Evolutionary conservation across 257 asterid species (phyloP).

Genomic region (Sherardia arvensis): DNA sequence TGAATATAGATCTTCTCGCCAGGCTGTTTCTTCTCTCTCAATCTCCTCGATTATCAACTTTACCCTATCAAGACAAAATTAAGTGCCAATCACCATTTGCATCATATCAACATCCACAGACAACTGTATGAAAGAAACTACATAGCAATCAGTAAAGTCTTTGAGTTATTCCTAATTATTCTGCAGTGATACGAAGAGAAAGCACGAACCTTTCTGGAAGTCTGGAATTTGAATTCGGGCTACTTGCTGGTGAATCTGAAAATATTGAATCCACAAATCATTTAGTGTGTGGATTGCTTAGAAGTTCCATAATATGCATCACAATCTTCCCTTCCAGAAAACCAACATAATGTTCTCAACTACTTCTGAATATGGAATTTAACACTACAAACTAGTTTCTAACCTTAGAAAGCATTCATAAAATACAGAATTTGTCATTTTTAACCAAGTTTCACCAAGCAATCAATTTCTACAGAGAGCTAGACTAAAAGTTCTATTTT

Average conservation of each 20-base stretch:
- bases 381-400: not conserved
- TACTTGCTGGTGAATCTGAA: conserved; percentile 58
- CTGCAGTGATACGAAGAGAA: not conserved
- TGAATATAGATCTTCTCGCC: conserved; percentile 89
- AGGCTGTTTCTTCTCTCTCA: conserved; percentile 90
- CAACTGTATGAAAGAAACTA: not conserved
- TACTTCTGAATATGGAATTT: not conserved
- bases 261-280: not conserved
- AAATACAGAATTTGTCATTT: not conserved
- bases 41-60: conserved; percentile 88
- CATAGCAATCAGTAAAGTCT: not conserved
- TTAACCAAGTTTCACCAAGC: not conserved
- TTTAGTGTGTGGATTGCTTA: not conserved
- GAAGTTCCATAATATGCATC: not conserved
- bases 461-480: not conserved
- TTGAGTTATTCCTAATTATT: not conserved
- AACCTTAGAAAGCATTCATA: not conserved
- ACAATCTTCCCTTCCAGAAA: not conserved
- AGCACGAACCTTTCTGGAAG: conserved; percentile 81
- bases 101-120: not conserved
- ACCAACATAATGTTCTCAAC: not conserved
- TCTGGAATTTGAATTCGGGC: conserved; percentile 70
- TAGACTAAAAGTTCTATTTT: not conserved
- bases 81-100: conserved; percentile 7
- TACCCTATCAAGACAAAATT: conserved; percentile 49